A percentile compares a stretch with the other conserved stretches of the same genome.
Conservation (phyloP, 257 asterid species). For the Solanum microdontum region DNA sequence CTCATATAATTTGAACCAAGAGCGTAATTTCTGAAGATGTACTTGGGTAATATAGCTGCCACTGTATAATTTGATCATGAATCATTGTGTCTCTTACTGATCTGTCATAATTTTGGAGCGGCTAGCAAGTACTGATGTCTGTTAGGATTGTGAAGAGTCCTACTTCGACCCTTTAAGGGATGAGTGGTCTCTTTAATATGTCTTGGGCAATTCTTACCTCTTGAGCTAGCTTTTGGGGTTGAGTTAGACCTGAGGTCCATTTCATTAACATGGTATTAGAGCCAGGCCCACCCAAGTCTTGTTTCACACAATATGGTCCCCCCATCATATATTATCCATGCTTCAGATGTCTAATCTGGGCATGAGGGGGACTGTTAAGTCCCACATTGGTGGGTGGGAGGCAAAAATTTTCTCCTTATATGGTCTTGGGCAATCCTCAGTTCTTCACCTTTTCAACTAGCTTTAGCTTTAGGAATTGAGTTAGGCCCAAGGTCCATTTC, state of each 20-base stretch:
- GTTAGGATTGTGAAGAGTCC: background rate
- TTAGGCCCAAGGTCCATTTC: background rate
- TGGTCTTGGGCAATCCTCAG: background rate
- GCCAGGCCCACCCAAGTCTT: background rate
- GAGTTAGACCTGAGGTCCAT: background rate
- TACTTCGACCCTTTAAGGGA: background rate
- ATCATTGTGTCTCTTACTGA: background rate
- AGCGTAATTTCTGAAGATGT: background rate
- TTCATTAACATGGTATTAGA: background rate
- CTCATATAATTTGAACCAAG: background rate
- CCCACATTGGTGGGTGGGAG: background rate
- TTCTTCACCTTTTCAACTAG: background rate
- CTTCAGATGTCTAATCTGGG: background rate
- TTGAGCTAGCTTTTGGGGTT: background rate
- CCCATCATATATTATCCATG: background rate
- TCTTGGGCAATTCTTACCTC: background rate
- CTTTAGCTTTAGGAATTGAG: background rate
- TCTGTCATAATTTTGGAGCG: background rate
- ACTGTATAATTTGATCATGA: background rate
- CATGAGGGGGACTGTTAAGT: background rate
- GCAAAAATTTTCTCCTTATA: background rate
- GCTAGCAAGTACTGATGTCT: background rate
- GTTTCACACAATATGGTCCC: background rate
- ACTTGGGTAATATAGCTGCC: background rate
- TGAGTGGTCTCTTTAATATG: background rate